Evolutionary conservation across 768 basidiomycete species (phyloP).

Genomic region (Mycena chlorophos): DNA sequence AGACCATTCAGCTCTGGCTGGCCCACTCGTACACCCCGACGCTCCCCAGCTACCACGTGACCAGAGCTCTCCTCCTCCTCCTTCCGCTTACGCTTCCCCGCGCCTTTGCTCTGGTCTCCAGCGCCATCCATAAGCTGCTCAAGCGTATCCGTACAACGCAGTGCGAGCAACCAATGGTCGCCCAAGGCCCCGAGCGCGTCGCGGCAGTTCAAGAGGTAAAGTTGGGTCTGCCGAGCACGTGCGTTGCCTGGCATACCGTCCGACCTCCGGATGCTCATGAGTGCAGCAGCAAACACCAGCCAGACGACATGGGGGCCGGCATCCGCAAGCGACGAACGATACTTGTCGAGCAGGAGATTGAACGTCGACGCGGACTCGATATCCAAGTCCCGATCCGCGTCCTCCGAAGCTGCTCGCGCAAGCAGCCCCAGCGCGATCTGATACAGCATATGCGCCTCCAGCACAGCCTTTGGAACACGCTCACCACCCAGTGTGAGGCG

Average conservation of each 20-base stretch:
- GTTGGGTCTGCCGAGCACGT: conserved; percentile 28
- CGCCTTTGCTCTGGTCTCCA: conserved; percentile 21
- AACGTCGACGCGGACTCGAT: conserved; percentile 30
- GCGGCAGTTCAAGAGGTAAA: conserved; percentile 30
- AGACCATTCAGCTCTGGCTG: too few species aligned
- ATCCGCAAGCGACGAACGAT: conserved; percentile 22
- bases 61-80: conserved; percentile 7
- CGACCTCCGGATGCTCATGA: conserved; percentile 1
- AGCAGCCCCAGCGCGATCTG: conserved; percentile 31
- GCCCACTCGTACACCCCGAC: too few species aligned
- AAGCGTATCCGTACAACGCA: conserved; percentile 27
- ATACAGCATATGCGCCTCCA: conserved; percentile 33
- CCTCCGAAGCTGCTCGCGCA: conserved; percentile 17
- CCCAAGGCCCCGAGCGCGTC: conserved; percentile 32
- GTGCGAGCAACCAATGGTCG: conserved; percentile 30
- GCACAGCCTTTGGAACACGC: conserved; percentile 21
- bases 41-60: too few species aligned
- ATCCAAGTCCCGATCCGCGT: conserved; percentile 18
- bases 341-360: conserved; percentile 31
- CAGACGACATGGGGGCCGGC: conserved; percentile 27
- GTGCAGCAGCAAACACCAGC: conserved; percentile 25
- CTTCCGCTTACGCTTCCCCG: conserved; percentile 24
- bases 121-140: conserved; percentile 26
- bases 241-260: conserved; percentile 6
- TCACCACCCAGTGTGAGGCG: conserved; percentile 27